These are phyloP conservation scores for Asterochloris erici DNA, from an alignment of 139 green algal species.

Conservation along the genomic window DNA sequence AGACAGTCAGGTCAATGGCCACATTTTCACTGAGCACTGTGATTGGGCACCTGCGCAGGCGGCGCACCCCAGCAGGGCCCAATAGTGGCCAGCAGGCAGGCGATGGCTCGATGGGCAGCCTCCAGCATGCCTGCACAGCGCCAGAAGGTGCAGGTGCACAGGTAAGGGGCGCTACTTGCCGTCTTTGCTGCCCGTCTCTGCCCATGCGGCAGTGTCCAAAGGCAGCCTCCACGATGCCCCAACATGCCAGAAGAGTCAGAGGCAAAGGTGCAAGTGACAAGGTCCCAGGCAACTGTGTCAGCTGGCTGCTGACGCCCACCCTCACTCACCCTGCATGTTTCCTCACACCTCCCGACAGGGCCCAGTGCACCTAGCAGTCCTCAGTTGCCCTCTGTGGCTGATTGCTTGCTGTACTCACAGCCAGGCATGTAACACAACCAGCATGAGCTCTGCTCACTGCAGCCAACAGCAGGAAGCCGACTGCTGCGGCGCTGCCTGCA, in stretches of 20 bases:
- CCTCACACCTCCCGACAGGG: too few relatives aligned
- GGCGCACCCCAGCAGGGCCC: neutral
- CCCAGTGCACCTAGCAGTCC: too few relatives aligned
- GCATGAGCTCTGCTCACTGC: neutral
- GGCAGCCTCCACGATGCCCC: too few relatives aligned
- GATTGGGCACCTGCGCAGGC: neutral
- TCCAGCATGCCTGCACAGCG: slow-evolving; percentile 24
- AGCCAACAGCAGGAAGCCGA: neutral
- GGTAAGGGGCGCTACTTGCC: neutral
- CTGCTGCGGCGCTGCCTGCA: neutral
- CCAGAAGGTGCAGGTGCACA: slow-evolving; percentile 44
- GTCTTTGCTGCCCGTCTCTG: neutral
- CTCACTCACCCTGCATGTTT: too few relatives aligned
- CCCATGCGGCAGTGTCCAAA: neutral
- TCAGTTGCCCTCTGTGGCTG: too few relatives aligned
- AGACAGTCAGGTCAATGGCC: too few relatives aligned
- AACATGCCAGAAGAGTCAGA: too few relatives aligned
- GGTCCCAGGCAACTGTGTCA: too few relatives aligned
- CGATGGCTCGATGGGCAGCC: slow-evolving; percentile 28
- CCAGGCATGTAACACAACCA: neutral
- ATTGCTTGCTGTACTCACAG: too few relatives aligned
- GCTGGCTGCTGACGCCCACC: too few relatives aligned
- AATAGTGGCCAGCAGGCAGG: slow-evolving; percentile 1
- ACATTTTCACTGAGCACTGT: neutral
- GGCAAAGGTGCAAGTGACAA: too few relatives aligned